Conservation (phyloP, 148 eudicot species). For the Dianthus caryophyllus region DNA sequence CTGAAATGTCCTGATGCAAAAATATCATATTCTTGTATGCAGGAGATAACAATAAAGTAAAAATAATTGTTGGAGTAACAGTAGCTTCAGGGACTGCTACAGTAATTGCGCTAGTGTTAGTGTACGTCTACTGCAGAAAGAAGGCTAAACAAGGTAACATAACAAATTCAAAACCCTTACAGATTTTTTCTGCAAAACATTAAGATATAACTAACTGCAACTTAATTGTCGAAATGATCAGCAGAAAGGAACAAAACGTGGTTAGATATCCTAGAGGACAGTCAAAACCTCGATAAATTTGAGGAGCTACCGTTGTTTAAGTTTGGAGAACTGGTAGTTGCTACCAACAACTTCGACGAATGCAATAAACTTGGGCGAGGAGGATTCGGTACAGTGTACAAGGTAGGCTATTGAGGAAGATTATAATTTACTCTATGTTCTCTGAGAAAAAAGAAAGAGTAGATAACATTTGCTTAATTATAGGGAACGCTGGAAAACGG, state of each 20-base stretch:
- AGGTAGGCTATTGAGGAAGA: conserved; percentile 17
- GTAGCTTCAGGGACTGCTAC: conserved; percentile 5
- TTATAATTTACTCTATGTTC: not conserved
- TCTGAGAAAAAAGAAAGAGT: not conserved
- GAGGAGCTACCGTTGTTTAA: conserved; percentile 27
- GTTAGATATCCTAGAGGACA: conserved; percentile 1
- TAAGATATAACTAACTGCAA: conserved; percentile 3
- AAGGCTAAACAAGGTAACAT: conserved; percentile 14
- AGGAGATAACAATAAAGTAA: not conserved
- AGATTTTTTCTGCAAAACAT: not conserved
- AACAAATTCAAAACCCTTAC: not conserved
- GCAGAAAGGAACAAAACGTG: not conserved
- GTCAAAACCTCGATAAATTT: conserved; percentile 11
- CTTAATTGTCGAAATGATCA: not conserved
- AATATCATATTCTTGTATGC: conserved; percentile 2
- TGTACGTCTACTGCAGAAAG: conserved; percentile 2
- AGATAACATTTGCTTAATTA: not conserved
- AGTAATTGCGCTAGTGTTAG: conserved; percentile 2
- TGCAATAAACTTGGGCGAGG: conserved; percentile 36
- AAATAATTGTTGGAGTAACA: conserved; percentile 12
- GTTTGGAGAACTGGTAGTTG: conserved; percentile 19
- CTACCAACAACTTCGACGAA: conserved; percentile 29
- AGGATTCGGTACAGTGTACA: conserved; percentile 41
- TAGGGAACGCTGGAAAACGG: conserved; percentile 40
- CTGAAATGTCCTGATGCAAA: not conserved